Conservation (phyloP, 116 monocot species). For the Iris pallida region DNA sequence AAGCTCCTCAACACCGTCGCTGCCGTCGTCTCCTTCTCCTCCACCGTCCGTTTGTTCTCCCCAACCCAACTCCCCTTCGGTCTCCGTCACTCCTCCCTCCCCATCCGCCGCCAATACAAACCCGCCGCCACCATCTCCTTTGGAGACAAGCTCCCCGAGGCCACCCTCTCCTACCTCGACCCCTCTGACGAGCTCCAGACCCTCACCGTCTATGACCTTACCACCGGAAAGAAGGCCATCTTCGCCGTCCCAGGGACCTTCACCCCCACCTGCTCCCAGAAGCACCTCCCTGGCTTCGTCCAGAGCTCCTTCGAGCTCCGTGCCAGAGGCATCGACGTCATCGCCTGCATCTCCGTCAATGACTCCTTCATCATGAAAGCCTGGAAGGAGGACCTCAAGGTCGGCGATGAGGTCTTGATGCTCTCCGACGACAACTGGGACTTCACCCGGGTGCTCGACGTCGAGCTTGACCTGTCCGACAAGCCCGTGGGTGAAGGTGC, state of each 20-base stretch:
- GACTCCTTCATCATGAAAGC: conserved; percentile 16
- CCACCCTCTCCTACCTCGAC: conserved; percentile 77
- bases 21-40: no score
- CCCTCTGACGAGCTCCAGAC: conserved; percentile 59
- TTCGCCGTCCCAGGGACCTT: conserved; percentile 96
- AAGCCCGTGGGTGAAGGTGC: conserved; percentile 70
- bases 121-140: conserved; percentile 68
- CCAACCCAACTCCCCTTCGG: no score
- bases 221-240: conserved; percentile 69
- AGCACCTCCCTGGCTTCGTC: conserved; percentile 89
- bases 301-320: conserved; percentile 68
- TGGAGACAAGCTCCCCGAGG: conserved; percentile 85
- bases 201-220: conserved; percentile 68
- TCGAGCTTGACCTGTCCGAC: no score
- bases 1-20: no score
- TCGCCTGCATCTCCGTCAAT: conserved; percentile 17
- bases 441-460: conserved; percentile 69
- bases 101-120: no score
- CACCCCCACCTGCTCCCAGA: conserved; percentile 97
- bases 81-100: no score
- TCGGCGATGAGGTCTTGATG: conserved; percentile 22
- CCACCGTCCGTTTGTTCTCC: no score
- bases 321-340: conserved; percentile 65
- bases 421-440: conserved; percentile 88
- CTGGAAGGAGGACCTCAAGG: conserved; percentile 12